Evolutionary conservation across 2,329 filamentous ascomycete genomes (phyloP).

Genomic region (Calonectria pteridis): DNA sequence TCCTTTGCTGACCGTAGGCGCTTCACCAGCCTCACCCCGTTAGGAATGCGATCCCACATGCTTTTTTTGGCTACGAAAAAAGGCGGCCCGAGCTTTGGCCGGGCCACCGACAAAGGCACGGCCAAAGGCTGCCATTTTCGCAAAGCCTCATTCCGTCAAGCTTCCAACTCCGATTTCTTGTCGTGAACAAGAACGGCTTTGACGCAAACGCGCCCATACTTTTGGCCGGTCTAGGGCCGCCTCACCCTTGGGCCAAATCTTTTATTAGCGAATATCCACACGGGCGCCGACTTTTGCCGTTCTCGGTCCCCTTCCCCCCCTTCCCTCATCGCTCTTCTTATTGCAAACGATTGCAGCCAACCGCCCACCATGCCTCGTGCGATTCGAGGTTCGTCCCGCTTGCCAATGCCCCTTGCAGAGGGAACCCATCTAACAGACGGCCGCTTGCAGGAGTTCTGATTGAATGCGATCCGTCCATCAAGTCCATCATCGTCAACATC

Average conservation of each 20-base stretch:
- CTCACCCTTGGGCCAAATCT: background rate
- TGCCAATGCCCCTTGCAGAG: background rate
- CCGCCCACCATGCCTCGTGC: slow-evolving; percentile 65
- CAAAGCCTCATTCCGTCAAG: slow-evolving; percentile 6
- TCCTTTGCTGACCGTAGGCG: background rate
- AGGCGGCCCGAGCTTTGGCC: slow-evolving; percentile 22
- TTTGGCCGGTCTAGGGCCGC: background rate
- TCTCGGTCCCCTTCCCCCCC: background rate
- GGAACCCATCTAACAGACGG: slow-evolving; percentile 1
- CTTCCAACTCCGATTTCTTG: background rate
- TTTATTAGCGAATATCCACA: background rate
- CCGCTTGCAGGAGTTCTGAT: slow-evolving; percentile 73
- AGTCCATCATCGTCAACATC: slow-evolving; percentile 85
- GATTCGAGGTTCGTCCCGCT: slow-evolving; percentile 61
- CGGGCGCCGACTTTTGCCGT: background rate
- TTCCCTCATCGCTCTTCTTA: background rate
- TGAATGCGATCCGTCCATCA: slow-evolving; percentile 88
- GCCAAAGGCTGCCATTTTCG: background rate
- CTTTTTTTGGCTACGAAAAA: background rate
- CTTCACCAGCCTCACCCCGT: slow-evolving; percentile 8
- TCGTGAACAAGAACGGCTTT: slow-evolving; percentile 3
- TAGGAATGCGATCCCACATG: slow-evolving; percentile 24
- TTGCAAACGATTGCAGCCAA: background rate
- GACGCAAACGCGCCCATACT: slow-evolving; percentile 9
- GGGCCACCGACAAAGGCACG: slow-evolving; percentile 5